Evolutionary conservation across 768 basidiomycete species (phyloP), one percentile per base, ranked within the genome.

Genomic region (Botryobasidium botryosum): DNA sequence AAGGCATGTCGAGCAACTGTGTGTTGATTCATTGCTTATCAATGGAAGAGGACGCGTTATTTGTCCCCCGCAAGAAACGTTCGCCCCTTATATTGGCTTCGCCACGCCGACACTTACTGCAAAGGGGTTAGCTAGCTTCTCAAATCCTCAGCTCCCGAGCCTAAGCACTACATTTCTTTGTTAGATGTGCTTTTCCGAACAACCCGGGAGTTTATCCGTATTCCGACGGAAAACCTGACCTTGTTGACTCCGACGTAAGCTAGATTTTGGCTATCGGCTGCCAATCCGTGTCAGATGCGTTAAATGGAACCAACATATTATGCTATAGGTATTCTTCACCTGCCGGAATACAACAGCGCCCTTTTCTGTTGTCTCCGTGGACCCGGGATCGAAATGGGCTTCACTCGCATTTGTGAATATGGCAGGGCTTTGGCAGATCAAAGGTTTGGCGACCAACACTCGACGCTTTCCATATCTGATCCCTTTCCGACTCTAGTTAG

Each of bases 31-130:
- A 6, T 24, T 45, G 2, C 20, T 44, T 18, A 37, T 44, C 15
- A 44, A 44, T 18, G 43, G 43, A 5, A 44, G 13, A 28, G 43
- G 33, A 40, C 43, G 33, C 13, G 35, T 35, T n/a, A 38, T 45
- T 17, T 45, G 44, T 24, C 44, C 44, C 17, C 4, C 18, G 8
- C 17, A 31, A 4, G 24, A 38, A 6, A 45, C 44, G 8, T 38
- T 45, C 24, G 26, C 32, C 13, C 44, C 44, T 26, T 45, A 37
- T 23, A 21, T 45, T 35, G 37, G 37, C 25, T 20, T 13, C 7
- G 32, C 37, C 28, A 25, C 37, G 21, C 44, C 35, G 6, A 35
- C 13, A 4, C 24, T 45, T 20, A 35, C 44, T 3, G 21, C 44
- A 1, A 45, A 45, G 21, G 44, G 44, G 32, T 39, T 10, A 10